Evolutionary conservation across 306 rosid genomes (phyloP).

Genomic region (Hippophae rhamnoides): DNA sequence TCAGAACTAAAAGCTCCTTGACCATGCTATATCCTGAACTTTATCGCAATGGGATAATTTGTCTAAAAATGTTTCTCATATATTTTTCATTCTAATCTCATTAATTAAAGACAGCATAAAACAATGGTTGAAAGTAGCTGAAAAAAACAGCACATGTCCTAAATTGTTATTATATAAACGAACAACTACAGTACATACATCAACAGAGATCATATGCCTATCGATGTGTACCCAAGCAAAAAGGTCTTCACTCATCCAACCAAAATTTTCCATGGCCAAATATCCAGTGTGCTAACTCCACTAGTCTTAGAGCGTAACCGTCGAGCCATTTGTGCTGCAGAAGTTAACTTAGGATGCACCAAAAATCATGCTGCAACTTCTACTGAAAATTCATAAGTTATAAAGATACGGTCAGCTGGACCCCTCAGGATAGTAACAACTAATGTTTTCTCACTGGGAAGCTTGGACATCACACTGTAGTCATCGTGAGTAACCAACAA

Average conservation of each 20-base stretch:
- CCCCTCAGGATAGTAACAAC: slow-evolving; percentile 92
- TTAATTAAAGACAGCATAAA: too few species aligned
- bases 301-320: slow-evolving; percentile 47
- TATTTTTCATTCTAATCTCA: too few species aligned
- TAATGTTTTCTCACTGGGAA: slow-evolving; percentile 77
- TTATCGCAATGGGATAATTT: too few species aligned
- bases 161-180: too few species aligned
- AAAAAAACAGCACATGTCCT: too few species aligned
- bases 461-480: slow-evolving; percentile 77
- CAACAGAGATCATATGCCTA: neutral
- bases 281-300: slow-evolving; percentile 86
- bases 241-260: slow-evolving; percentile 97
- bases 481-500: slow-evolving; percentile 91
- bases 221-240: slow-evolving; percentile 55
- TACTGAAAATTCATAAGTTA: slow-evolving; percentile 81
- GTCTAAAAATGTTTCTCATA: too few species aligned
- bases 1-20: too few species aligned
- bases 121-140: too few species aligned
- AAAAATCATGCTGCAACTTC: slow-evolving; percentile 98
- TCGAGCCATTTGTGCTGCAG: slow-evolving; percentile 60
- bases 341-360: slow-evolving; percentile 89
- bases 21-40: too few species aligned
- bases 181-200: neutral
- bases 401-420: slow-evolving; percentile 84
- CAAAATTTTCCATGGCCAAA: slow-evolving; percentile 98